These are phyloP conservation scores for Escovopsis sp. DNA, from an alignment of 2,329 filamentous ascomycete genomes.

Conservation along the genomic window DNA sequence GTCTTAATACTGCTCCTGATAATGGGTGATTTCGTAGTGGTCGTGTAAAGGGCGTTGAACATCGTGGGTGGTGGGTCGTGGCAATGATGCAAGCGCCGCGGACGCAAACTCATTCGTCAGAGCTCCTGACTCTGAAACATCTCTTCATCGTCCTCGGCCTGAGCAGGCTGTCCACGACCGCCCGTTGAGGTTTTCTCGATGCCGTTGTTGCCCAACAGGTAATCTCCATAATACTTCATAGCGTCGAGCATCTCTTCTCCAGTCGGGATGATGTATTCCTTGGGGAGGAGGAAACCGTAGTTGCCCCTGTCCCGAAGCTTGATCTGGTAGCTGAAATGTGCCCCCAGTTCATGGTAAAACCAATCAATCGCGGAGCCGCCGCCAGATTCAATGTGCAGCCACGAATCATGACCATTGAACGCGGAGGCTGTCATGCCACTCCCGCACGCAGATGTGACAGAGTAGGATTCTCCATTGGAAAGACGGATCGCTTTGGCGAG, in stretches of 20 bases:
- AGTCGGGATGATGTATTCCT: conserved; percentile 73
- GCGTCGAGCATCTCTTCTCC: conserved; percentile 79
- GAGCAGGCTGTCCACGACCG: conserved; percentile 10
- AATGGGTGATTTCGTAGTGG: neutral
- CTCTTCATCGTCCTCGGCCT: conserved; percentile 7
- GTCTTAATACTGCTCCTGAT: too few species aligned
- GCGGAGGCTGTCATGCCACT: conserved; percentile 41
- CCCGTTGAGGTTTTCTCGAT: conserved; percentile 32
- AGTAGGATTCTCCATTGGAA: conserved; percentile 62
- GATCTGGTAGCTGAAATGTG: conserved; percentile 81
- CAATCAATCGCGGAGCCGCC: conserved; percentile 86
- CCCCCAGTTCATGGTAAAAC: conserved; percentile 79
- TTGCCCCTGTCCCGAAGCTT: conserved; percentile 87
- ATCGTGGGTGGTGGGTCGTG: neutral
- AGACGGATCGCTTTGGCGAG: conserved; percentile 78
- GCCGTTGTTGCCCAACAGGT: conserved; percentile 55
- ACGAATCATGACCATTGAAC: conserved; percentile 9
- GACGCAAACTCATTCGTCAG: conserved; percentile 14
- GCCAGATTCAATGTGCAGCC: conserved; percentile 49
- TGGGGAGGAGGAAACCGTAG: conserved; percentile 84
- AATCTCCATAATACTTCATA: conserved; percentile 71
- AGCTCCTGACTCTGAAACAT: conserved; percentile 14
- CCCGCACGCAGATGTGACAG: conserved; percentile 73
- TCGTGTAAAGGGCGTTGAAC: neutral
- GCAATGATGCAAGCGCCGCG: conserved; percentile 7